Evolutionary conservation across 176 grass and related monocot species (phyloP).

Genomic region (Carex myosuroides): DNA sequence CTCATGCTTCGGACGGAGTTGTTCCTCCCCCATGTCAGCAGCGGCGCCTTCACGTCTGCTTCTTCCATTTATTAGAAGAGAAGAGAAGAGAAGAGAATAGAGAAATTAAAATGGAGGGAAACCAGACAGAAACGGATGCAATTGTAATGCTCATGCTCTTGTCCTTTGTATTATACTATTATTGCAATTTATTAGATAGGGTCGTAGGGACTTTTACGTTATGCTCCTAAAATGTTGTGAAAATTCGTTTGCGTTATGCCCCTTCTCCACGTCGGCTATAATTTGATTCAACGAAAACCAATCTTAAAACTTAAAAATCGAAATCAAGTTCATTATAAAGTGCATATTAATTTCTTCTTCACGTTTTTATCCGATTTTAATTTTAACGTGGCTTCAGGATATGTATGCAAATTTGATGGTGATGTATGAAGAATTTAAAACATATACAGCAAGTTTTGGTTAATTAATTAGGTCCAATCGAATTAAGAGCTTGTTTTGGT

Average conservation of each 20-base stretch:
- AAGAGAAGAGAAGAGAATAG: not conserved
- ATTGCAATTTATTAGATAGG: not conserved
- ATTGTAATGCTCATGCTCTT: not conserved
- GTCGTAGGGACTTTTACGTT: not conserved
- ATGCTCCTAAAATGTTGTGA: not conserved
- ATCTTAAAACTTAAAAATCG: not conserved
- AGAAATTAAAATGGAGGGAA: constrained; percentile 4
- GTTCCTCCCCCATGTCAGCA: constrained; percentile 25
- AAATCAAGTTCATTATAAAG: not conserved
- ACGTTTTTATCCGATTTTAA: too few relatives aligned
- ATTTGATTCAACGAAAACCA: not conserved
- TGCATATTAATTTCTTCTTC: too few relatives aligned
- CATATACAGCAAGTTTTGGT: too few relatives aligned
- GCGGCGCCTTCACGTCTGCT: constrained; percentile 21
- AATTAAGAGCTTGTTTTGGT: too few relatives aligned
- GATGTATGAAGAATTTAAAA: too few relatives aligned
- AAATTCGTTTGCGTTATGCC: not conserved
- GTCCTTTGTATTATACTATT: not conserved
- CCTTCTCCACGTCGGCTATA: not conserved
- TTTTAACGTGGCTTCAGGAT: too few relatives aligned
- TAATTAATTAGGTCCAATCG: too few relatives aligned
- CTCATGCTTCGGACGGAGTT: constrained; percentile 62
- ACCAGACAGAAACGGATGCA: not conserved
- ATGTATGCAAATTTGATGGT: too few relatives aligned
- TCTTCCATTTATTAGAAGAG: not conserved